These are phyloP conservation scores for Fistulinella cinereoalba DNA, from an alignment of 1,284 basidiomycete species.

Conservation along the genomic window DNA sequence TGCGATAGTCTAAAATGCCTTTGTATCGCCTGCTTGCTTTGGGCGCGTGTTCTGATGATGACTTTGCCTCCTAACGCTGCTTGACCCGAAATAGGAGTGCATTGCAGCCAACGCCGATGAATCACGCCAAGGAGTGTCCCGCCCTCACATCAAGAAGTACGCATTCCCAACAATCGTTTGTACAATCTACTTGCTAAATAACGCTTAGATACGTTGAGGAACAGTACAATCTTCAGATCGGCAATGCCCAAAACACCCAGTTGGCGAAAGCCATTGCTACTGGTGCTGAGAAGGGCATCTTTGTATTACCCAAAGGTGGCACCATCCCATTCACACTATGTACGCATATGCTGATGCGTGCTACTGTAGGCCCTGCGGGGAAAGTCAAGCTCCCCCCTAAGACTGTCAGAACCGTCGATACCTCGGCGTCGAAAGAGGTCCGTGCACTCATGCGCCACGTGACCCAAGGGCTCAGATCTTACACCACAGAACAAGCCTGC, in stretches of 20 bases:
- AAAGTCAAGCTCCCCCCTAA: conserved; percentile 84
- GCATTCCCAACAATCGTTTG: conserved; percentile 9
- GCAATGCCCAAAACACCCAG: conserved; percentile 75
- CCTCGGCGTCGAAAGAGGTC: conserved; percentile 68
- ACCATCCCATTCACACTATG: conserved; percentile 8
- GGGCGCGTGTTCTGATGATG: conserved; percentile 3
- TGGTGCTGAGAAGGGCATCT: conserved; percentile 78
- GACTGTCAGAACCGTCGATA: conserved; percentile 44
- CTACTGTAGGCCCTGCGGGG: conserved; percentile 60
- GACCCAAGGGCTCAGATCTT: conserved; percentile 10
- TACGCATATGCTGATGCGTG: conserved; percentile 6
- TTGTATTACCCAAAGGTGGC: conserved; percentile 84
- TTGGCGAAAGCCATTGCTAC: conserved; percentile 78
- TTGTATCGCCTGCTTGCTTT: background rate
- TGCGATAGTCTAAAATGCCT: conserved; percentile 3
- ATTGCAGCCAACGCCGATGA: conserved; percentile 75
- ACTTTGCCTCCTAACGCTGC: conserved; percentile 19
- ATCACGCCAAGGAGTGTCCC: conserved; percentile 82
- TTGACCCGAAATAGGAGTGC: conserved; percentile 60
- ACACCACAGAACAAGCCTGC: conserved; percentile 58
- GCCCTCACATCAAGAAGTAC: conserved; percentile 91
- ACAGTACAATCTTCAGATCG: conserved; percentile 76
- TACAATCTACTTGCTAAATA: conserved; percentile 14
- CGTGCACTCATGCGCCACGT: conserved; percentile 27
- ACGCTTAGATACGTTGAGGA: conserved; percentile 69